Evolutionary conservation across 108 stramenopile genomes (phyloP), one percentile per base, ranked within the genome.

Genomic region (Fistulifera solaris): DNA sequence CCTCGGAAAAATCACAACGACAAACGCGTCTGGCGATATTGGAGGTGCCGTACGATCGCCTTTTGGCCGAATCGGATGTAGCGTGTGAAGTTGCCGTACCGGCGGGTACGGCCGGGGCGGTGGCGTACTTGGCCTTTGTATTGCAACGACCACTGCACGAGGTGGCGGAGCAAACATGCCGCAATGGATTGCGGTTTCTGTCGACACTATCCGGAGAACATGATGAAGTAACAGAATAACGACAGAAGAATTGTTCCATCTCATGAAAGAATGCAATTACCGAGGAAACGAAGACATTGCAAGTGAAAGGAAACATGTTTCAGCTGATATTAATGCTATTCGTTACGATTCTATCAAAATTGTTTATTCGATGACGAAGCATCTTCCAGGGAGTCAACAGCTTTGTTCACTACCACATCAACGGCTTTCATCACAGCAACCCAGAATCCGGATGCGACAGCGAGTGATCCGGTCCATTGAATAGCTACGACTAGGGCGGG

Each of bases 51-150:
- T 21, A 50, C 8, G 63, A 85, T 57, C 70, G 89, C 17, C 56
- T 90, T 18, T 49, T 90, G 58, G 84, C 68, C 11, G 89, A 90
- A 76, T 82, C 80, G 7, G 89, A 90, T 67, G 83, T 90, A 15
- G 80, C 84, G 44, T 44, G 68, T 2, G 27, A 79, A 2, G 56
- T 53, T 10, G 80, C 81, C 59, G 76, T 86, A 12, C 40, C 63
- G 21, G 68, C 71, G n/a, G 89, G 80, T 13, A 90, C 85, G 24
- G 66, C 80, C 4, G 82, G 85, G 21, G 82, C 85, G 22, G 50
- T 80, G 1, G 74, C 82, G 3, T 82, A 82, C 52, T 58, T 78
- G 28, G 75, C 89, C 8, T 58, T 59, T 65, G 80, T 71, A 15
- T 48, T 67, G 28, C 68, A 62, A 11, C 62, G 58, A 41, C 17